Conservation (phyloP, 257 asterid species). For the Solanum sitiens region DNA sequence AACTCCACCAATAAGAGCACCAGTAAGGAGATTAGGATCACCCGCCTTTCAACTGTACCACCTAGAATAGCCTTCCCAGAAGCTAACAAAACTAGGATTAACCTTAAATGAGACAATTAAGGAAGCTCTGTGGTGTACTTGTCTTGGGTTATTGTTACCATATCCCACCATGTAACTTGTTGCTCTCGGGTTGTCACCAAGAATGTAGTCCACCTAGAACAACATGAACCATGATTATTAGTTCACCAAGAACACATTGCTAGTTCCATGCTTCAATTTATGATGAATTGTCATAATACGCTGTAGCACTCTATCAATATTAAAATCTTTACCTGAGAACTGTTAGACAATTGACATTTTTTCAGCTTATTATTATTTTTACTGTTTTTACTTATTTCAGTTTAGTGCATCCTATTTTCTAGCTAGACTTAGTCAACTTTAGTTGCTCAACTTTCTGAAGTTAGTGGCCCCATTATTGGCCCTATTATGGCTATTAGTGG, state of each 20-base stretch:
- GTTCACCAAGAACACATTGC: background rate
- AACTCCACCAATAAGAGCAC: constrained; percentile 96
- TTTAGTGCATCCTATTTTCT: too few species aligned
- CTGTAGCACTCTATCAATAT: background rate
- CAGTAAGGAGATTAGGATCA: constrained; percentile 79
- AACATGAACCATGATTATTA: background rate
- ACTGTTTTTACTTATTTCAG: too few species aligned
- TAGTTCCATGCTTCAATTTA: background rate
- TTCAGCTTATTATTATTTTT: too few species aligned
- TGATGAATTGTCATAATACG: too few species aligned
- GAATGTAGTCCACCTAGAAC: constrained; percentile 74
- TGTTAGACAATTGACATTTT: too few species aligned
- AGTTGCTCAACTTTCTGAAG: too few species aligned
- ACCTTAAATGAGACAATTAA: constrained; percentile 75
- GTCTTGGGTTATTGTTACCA: constrained; percentile 71
- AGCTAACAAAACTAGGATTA: constrained; percentile 54
- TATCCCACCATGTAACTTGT: constrained; percentile 98
- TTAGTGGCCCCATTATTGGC: too few species aligned
- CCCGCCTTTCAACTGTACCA: constrained; percentile 74
- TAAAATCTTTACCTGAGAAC: constrained; percentile 46
- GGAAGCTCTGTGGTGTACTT: constrained; percentile 93
- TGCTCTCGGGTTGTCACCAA: constrained; percentile 96
- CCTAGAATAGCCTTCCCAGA: constrained; percentile 89
- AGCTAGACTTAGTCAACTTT: too few species aligned
- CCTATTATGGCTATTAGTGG: too few species aligned